Evolutionary conservation across 129 eudicot species (phyloP).

Genomic region (Helianthus tuberosus): DNA sequence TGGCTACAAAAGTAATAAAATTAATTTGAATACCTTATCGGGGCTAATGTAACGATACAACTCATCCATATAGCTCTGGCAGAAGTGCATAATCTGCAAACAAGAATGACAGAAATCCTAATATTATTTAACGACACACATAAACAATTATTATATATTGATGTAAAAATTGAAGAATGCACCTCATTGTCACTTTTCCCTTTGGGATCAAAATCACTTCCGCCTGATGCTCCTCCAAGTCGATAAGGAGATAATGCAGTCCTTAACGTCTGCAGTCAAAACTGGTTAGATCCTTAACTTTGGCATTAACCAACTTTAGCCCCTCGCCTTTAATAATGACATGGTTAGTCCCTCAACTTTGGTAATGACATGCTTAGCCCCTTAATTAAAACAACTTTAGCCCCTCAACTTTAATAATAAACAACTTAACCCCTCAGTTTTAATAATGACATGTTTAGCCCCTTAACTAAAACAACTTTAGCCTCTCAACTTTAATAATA

Average conservation of each 20-base stretch:
- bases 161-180: slow-evolving; percentile 2
- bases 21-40: slow-evolving; percentile 68
- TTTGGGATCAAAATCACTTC: slow-evolving; percentile 98
- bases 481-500: no score
- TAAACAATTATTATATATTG: neutral
- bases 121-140: slow-evolving; percentile 4
- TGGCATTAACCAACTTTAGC: no score
- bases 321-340: no score
- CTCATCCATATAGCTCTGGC: slow-evolving; percentile 98
- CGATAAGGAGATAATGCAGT: slow-evolving; percentile 94
- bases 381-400: no score
- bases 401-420: no score
- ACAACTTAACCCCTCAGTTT: no score
- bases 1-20: neutral
- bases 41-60: slow-evolving; percentile 91
- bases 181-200: slow-evolving; percentile 98
- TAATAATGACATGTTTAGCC: no score
- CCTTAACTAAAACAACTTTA: no score
- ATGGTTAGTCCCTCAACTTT: no score
- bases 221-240: slow-evolving; percentile 98
- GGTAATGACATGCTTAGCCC: no score
- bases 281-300: neutral
- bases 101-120: slow-evolving; percentile 11
- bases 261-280: slow-evolving; percentile 67
- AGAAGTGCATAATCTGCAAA: slow-evolving; percentile 85